A percentile compares a stretch with the other conserved stretches of the same genome.
Conservation (phyloP, 1,284 basidiomycete genomes). For the Xanthoconium separans region DNA sequence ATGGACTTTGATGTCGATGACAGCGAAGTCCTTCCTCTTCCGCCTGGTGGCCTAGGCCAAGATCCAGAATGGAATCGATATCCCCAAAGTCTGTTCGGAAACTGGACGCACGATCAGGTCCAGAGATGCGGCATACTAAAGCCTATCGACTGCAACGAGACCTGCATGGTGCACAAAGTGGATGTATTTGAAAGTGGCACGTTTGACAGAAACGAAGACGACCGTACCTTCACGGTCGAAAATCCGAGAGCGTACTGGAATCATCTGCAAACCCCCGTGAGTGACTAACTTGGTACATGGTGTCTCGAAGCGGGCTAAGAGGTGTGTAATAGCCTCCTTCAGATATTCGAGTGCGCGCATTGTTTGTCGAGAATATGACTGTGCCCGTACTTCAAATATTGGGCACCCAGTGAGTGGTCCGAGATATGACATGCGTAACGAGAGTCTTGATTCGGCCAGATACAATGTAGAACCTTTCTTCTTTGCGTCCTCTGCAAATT, state of each 20-base stretch:
- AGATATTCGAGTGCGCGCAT: slow-evolving; percentile 41
- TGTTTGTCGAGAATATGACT: slow-evolving; percentile 52
- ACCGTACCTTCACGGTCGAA: slow-evolving; percentile 9
- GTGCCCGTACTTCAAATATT: slow-evolving; percentile 52
- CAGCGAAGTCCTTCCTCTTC: slow-evolving; percentile 22
- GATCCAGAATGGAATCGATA: slow-evolving; percentile 35
- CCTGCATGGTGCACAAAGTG: slow-evolving; percentile 41
- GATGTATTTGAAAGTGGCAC: slow-evolving; percentile 40
- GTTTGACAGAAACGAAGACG: slow-evolving; percentile 16
- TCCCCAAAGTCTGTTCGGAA: slow-evolving; percentile 50
- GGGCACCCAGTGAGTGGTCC: slow-evolving; percentile 43
- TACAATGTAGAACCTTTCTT: slow-evolving; percentile 54
- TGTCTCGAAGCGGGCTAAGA: slow-evolving; percentile 3
- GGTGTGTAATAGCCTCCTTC: slow-evolving; percentile 29
- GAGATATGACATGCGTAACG: not conserved
- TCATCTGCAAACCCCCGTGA: slow-evolving; percentile 13
- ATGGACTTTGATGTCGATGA: slow-evolving; percentile 33
- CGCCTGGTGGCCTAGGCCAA: slow-evolving; percentile 5
- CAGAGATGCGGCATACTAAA: slow-evolving; percentile 39
- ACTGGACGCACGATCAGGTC: slow-evolving; percentile 51
- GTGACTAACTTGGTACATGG: not conserved
- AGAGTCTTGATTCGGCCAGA: slow-evolving; percentile 13
- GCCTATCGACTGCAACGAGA: slow-evolving; percentile 12
- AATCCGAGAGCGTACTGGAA: slow-evolving; percentile 19
- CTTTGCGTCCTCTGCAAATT: slow-evolving; percentile 54